Base-by-base conservation (phyloP, 2,329 filamentous ascomycete species). In the Aspergillus pseudonomiae region DNA sequence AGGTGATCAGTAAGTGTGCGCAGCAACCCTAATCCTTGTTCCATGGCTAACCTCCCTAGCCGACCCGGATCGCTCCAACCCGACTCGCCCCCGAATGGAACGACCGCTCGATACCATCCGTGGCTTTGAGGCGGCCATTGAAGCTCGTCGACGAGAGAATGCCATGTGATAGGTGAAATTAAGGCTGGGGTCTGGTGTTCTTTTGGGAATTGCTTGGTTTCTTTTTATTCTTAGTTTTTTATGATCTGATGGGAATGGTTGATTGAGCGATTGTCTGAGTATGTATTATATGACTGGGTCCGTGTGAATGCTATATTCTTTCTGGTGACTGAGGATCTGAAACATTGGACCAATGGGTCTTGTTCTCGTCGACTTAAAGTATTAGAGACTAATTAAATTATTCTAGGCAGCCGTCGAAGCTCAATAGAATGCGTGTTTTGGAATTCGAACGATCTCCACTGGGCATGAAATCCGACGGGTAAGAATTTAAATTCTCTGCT, bases 41-140 rank as follows among this genome's bases (percentile, higher is more conserved):
- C 19, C 19, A 11, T 54, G 24, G 5, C 65, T 73, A 58, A 73
- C 62, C 10, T 36, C 19, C 9, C 4, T 24, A 97, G 94, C 86
- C 72, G 94, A 97, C 61, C 94, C 94, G 24, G 94, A 97, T 79
- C 86, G 88, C 67, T 96, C 93, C 48, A 97, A 97, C 74, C 94
- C 94, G 16, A 97, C 94, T 16, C 88, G 94, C 69, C 91, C 86
- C 72, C 88, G 93, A 73, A 90, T 92, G 86, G 94, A 97, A 80
- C 89, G 94, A 63, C 94, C 94, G 26, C 83, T 97, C 53, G 94
- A 97, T 73, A 97, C 94, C 1, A 97, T 97, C 72, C 88, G 92
- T 73, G 90, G 90, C 60, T 97, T 97, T 67, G 92, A 97, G 78
- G 91, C 90, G 43, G 92, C 92, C 59, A 96, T 97, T 72, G 92